Evolutionary conservation across 148 eudicot species (phyloP).

Genomic region (Chenopodium album): DNA sequence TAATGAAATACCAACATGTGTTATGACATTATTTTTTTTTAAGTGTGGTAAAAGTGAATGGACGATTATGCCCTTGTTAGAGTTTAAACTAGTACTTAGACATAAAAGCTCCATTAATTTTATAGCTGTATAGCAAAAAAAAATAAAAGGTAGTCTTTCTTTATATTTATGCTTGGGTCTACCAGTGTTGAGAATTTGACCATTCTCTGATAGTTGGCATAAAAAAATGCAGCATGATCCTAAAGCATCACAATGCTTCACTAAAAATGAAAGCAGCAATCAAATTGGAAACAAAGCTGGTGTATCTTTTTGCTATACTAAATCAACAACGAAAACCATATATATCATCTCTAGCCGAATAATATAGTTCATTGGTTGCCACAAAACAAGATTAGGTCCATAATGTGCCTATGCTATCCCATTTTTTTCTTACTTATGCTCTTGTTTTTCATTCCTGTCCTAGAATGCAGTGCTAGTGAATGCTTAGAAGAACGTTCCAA

Average conservation of each 20-base stretch:
- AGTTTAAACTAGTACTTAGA: too few relatives aligned
- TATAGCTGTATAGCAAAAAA: too few relatives aligned
- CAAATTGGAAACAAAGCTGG: not conserved
- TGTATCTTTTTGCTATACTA: not conserved
- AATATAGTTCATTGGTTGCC: not conserved
- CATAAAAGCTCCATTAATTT: too few relatives aligned
- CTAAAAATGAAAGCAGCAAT: not conserved
- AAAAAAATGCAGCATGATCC: not conserved
- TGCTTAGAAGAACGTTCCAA: conserved; percentile 4
- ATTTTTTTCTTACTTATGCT: conserved; percentile 8
- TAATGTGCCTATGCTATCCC: conserved; percentile 7
- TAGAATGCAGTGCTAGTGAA: not conserved
- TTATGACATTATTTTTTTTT: too few relatives aligned
- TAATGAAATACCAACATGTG: too few relatives aligned
- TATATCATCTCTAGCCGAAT: too few relatives aligned
- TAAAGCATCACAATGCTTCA: not conserved
- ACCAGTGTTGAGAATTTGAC: not conserved
- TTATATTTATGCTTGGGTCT: too few relatives aligned
- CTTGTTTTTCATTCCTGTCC: not conserved
- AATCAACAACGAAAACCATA: too few relatives aligned
- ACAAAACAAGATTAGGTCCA: not conserved
- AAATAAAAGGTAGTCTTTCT: too few relatives aligned
- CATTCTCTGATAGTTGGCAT: not conserved
- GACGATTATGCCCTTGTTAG: too few relatives aligned
- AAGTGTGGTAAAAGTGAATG: too few relatives aligned